These are phyloP conservation scores for Davidsoniella virescens DNA, from an alignment of 2,329 filamentous ascomycete genomes.

Conservation along the genomic window DNA sequence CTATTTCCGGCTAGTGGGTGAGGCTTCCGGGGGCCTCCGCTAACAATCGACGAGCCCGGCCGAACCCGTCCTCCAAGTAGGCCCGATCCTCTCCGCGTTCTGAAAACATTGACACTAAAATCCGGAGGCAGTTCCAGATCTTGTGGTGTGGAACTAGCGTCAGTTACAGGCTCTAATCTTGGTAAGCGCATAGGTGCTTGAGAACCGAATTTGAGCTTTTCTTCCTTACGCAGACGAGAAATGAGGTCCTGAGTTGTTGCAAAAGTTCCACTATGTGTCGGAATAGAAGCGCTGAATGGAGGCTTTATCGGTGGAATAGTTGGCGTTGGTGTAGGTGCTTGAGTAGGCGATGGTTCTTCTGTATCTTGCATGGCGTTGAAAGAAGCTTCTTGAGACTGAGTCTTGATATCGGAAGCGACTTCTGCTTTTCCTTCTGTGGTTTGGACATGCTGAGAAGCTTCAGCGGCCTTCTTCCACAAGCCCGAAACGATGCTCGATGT, in stretches of 20 bases:
- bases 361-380: background rate
- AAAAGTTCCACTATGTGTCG: background rate
- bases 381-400: background rate
- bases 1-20: conserved; percentile 12
- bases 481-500: conserved; percentile 28
- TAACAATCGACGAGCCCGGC: background rate
- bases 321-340: background rate
- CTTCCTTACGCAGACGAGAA: conserved; percentile 8
- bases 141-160: background rate
- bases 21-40: conserved; percentile 5
- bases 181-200: conserved; percentile 10
- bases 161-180: conserved; percentile 9
- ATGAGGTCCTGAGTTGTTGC: conserved; percentile 4
- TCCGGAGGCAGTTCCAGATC: background rate
- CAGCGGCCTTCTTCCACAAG: conserved; percentile 18
- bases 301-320: background rate
- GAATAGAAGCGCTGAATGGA: background rate
- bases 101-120: conserved; percentile 10
- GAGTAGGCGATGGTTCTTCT: background rate
- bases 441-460: background rate
- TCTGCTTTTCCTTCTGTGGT: background rate
- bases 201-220: conserved; percentile 2
- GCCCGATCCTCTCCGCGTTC: conserved; percentile 7
- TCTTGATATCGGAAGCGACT: background rate
- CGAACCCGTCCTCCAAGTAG: background rate